A percentile compares a stretch with the other conserved stretches of the same genome.
Evolutionary conservation across 164 flowering plant genomes (phyloP).

Genomic region (Brasenia schreberi): DNA sequence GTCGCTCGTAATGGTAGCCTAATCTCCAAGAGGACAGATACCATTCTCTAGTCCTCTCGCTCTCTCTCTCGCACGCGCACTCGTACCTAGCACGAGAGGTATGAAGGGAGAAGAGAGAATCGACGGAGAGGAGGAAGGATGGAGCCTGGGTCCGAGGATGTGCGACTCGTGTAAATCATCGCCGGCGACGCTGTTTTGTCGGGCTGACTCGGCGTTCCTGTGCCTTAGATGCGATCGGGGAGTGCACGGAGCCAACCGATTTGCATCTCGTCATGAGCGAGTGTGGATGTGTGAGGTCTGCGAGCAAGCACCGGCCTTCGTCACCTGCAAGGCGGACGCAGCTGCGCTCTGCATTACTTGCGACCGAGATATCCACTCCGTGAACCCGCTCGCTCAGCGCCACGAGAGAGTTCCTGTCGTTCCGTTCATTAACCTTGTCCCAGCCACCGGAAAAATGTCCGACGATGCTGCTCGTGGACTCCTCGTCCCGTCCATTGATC

Average conservation of each 20-base stretch:
- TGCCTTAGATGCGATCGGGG: conserved; percentile 60
- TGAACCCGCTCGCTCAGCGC: conserved; percentile 78
- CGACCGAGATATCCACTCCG: conserved; percentile 91
- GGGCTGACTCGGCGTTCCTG: conserved; percentile 69
- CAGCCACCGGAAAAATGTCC: too few relatives aligned
- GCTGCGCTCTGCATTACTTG: conserved; percentile 87
- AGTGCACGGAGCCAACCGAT: conserved; percentile 54
- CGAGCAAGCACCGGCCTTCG: conserved; percentile 79
- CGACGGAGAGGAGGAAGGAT: neutral
- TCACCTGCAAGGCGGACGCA: conserved; percentile 93
- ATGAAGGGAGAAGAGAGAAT: too few relatives aligned
- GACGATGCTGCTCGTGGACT: too few relatives aligned
- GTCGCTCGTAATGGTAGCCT: too few relatives aligned
- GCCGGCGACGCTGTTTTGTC: conserved; percentile 59
- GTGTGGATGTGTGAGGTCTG: conserved; percentile 93
- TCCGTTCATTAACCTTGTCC: too few relatives aligned
- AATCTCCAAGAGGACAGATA: too few relatives aligned
- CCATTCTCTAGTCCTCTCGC: too few relatives aligned
- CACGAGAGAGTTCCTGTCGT: conserved; percentile 42
- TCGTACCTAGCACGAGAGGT: too few relatives aligned
- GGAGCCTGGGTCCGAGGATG: conserved; percentile 33
- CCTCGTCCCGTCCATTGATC: too few relatives aligned
- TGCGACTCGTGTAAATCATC: conserved; percentile 79
- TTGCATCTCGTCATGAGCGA: conserved; percentile 59
- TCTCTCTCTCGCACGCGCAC: too few relatives aligned